These are phyloP conservation scores for Geoglossum glabrum DNA, from an alignment of 495 filamentous ascomycete genomes.

Conservation along the genomic window DNA sequence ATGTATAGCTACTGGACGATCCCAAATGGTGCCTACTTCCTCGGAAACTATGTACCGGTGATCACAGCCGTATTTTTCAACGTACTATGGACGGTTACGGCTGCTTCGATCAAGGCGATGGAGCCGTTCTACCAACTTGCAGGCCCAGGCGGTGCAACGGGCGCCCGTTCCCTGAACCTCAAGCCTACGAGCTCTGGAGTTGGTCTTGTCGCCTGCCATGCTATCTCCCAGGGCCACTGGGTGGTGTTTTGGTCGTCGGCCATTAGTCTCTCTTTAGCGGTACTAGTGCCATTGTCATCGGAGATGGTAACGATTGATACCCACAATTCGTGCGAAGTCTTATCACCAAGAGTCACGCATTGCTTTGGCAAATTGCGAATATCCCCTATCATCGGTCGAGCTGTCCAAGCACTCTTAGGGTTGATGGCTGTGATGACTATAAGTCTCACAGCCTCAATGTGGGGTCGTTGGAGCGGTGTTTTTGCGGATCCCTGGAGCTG, in stretches of 20 bases:
- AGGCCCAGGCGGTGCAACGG: background rate
- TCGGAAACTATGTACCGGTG: background rate
- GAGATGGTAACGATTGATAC: background rate
- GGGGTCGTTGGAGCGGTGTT: background rate
- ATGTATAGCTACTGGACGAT: background rate
- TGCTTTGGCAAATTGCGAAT: background rate
- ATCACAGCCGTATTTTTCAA: background rate
- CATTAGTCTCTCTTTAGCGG: background rate
- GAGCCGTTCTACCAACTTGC: background rate
- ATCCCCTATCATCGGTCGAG: background rate
- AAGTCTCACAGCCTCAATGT: background rate
- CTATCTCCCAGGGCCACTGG: background rate
- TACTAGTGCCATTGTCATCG: background rate
- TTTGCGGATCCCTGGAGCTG: slow-evolving; percentile 5
- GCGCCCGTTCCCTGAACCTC: background rate
- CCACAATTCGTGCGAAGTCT: background rate
- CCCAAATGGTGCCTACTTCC: background rate
- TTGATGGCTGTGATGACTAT: background rate
- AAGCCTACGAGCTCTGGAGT: background rate
- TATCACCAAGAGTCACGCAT: background rate
- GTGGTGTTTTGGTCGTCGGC: background rate
- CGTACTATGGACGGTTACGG: background rate
- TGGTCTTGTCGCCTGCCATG: background rate
- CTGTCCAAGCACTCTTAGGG: background rate
- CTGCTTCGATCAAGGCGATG: background rate